phyloP scores from a whole-genome alignment of 306 rosid genomes.

The Acacia crassicarpa region DNA sequence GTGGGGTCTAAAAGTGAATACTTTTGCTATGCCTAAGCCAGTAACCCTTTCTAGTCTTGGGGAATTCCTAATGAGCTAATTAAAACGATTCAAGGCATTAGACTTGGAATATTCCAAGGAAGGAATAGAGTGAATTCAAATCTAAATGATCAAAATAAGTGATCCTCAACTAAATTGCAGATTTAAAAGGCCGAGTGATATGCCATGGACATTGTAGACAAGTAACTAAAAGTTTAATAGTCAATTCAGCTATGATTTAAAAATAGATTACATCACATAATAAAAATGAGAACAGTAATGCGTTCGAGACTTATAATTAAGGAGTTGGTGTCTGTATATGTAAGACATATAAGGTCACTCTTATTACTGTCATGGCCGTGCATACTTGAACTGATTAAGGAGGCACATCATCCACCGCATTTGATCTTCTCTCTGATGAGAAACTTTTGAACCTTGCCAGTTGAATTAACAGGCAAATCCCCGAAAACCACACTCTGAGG shows the following conservation, averaged over 20 bases:
- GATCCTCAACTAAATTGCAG: not conserved
- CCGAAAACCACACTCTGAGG: conserved; percentile 64
- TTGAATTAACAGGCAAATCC: conserved; percentile 76
- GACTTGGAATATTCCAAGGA: not conserved
- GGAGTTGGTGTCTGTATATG: not conserved
- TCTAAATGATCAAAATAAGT: not conserved
- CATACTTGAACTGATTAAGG: not conserved
- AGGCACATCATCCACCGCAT: conserved; percentile 18
- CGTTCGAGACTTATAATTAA: not conserved
- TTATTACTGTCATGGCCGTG: not conserved
- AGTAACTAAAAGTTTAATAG: not conserved
- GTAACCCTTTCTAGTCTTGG: not conserved
- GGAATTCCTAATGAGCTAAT: not conserved
- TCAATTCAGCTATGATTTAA: not conserved
- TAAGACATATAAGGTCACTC: not conserved
- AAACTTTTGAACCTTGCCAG: conserved; percentile 83
- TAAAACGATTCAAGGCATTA: not conserved
- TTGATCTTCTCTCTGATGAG: conserved; percentile 52
- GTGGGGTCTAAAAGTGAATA: not conserved
- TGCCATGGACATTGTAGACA: not conserved
- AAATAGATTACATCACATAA: not conserved
- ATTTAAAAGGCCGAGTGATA: not conserved
- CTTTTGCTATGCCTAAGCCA: not conserved
- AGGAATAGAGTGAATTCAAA: not conserved
- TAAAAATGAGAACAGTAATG: not conserved